These are phyloP conservation scores for Rhinocladiella similis DNA, from an alignment of 2,329 filamentous ascomycete genomes.

Conservation along the genomic window DNA sequence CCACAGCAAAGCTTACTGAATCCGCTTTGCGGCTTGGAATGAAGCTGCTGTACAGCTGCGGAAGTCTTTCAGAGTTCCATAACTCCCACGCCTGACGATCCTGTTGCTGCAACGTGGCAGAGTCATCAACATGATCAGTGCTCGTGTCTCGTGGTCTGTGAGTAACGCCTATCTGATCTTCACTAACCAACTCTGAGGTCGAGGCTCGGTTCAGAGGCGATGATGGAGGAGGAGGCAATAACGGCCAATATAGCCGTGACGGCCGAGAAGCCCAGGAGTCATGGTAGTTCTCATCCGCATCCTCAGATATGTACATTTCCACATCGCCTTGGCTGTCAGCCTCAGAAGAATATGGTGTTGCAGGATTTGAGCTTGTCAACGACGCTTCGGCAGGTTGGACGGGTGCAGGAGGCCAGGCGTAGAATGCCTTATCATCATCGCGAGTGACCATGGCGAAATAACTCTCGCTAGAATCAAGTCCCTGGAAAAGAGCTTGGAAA, in stretches of 20 bases:
- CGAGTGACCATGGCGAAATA: constrained; percentile 22
- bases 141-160: too few relatives aligned
- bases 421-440: constrained; percentile 10
- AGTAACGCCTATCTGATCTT: too few relatives aligned
- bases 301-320: background rate
- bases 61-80: constrained; percentile 9
- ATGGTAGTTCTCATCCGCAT: too few relatives aligned
- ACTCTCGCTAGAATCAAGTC: constrained; percentile 5
- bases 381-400: background rate
- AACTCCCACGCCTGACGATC: constrained; percentile 1
- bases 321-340: background rate
- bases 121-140: too few relatives aligned
- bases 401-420: constrained; percentile 10
- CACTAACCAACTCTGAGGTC: too few relatives aligned
- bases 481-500: constrained; percentile 8
- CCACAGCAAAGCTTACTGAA: too few relatives aligned
- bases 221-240: too few relatives aligned
- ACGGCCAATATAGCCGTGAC: too few relatives aligned
- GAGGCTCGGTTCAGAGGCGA: too few relatives aligned
- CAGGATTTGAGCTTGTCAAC: too few relatives aligned
- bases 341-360: background rate
- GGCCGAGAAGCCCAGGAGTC: too few relatives aligned
- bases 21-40: background rate
- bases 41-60: background rate
- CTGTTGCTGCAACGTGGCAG: too few relatives aligned